Evolutionary conservation across 257 asterid genomes (phyloP), one percentile per base, ranked within the genome.

Genomic region (Voacanga thouarsii): DNA sequence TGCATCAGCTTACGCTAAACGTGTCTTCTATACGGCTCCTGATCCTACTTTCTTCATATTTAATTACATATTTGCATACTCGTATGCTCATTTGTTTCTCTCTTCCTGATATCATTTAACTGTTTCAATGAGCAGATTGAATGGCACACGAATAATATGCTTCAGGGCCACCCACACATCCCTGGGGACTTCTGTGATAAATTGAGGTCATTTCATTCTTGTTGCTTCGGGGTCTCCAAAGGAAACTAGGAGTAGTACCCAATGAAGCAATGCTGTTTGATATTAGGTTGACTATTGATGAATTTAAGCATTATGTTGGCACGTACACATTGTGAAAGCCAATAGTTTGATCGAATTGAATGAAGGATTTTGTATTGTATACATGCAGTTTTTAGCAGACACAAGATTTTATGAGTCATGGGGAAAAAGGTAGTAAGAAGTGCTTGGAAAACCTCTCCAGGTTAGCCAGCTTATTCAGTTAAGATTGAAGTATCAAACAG

Each of bases 121-220:
- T 59, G 53, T 65, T n/a, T 57, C 5, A 41, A 30, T 19, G 28
- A 39, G 14, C 63, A 85, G 88, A 82, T 85, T 12, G 86, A 85
- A 83, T 79, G 88, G 73, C 74, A 80, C 69, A 82, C 88, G 23
- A 64, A 45, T 59, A 71, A 81, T 73, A 85, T 82, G 84, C 83
- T 85, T 65, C 88, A 85, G 76, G 82, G 88, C 86, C 88, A 85
- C 74, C 88, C 88, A 49, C n/a, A n/a, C 83, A 82, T 79, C 86
- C n/a, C 88, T 0, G 68, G 79, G 61, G 86, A 82, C 39, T 85
- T 82, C 76, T 79, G 81, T 78, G 86, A 85, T 73, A 65, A 75
- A 72, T 77, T 79, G 66, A 85, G 81, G 49, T 72, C 79, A 53
- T 82, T 83, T 65, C 81, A 77, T 77, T 82, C 82, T 70, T 81